Base-by-base conservation (phyloP, 208 protist genomes). In the Trypanosoma lewisi region DNA sequence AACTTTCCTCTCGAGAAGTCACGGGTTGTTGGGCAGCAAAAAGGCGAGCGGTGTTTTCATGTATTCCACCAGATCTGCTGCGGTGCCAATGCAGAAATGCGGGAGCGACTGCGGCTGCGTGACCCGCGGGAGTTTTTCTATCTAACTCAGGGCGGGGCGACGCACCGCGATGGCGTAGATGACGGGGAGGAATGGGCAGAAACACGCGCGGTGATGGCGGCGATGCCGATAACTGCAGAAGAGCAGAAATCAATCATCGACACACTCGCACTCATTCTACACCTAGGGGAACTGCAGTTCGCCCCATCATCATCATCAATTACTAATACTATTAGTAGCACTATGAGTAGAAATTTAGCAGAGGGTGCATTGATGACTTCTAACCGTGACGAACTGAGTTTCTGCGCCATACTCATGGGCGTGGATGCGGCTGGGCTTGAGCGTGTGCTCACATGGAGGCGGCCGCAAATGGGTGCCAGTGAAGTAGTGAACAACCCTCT, bases 1-100 rank as follows among this genome's bases (percentile, higher is more conserved):
- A 94, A 91, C 73, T 97, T 96, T 70, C 66, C 97, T 31, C 63
- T 97, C 5, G 94, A 97, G 66, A 97, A 97, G 79, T 87, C 78
- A 16, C 84, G 94, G 33, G 90, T 97, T 14, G 80, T 89, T 42
- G 73, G 63, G 39, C 88, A 95, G 53, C 78, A 87, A 51, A 49
- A 64, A 27, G 94, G 93, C 16, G 97, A 98, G 84, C 75, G 96
- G 23, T 98, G 97, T 70, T 98, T 97, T 68, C 97, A 98, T 71
- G 92, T 98, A 50, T 98, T 98, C 60, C 98, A 98, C 72, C 95
- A 98, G 77, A 54, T 98, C 25, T 92, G 83, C 39, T 50, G 58
- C 21, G 87, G 84, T 9, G 68, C 67, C 14, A 42, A 79, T 52
- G 37, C 30, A n/a, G 61, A 70, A 42, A 50, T 87, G n/a, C 75